Conservation (phyloP, 345 rosid genomes). For the Euphorbia peplus region DNA sequence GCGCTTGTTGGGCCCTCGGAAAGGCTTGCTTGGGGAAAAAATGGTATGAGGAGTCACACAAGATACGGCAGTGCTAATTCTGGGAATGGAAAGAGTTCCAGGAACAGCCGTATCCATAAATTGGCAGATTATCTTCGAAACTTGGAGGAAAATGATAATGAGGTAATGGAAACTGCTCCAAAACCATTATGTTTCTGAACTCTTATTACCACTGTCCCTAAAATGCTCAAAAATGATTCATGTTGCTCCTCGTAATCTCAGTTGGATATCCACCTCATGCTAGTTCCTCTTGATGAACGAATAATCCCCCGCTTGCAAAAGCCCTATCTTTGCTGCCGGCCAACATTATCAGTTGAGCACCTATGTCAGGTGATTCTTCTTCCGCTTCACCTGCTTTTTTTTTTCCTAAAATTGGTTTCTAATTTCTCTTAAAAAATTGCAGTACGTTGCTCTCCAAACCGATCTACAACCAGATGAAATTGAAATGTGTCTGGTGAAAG, state of each 20-base stretch:
- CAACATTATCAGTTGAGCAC: slow-evolving; percentile 63
- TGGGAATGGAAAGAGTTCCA: slow-evolving; percentile 36
- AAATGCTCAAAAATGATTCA: slow-evolving; percentile 11
- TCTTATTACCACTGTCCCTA: slow-evolving; percentile 2
- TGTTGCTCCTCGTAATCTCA: slow-evolving; percentile 28
- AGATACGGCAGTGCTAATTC: slow-evolving; percentile 39
- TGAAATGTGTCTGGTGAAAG: slow-evolving; percentile 54
- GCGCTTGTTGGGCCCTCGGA: slow-evolving; percentile 40
- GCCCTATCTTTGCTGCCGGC: slow-evolving; percentile 74
- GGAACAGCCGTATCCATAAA: slow-evolving; percentile 34
- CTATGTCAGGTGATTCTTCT: slow-evolving; percentile 73
- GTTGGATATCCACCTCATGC: slow-evolving; percentile 74
- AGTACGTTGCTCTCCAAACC: slow-evolving; percentile 74
- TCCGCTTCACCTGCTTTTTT: slow-evolving; percentile 8
- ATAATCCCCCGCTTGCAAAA: slow-evolving; percentile 56
- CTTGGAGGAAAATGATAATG: slow-evolving; percentile 36
- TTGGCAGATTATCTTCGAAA: slow-evolving; percentile 37
- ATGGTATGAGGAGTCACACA: slow-evolving; percentile 49
- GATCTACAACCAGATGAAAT: slow-evolving; percentile 64
- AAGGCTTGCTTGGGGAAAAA: slow-evolving; percentile 51
- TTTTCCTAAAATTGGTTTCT: slow-evolving; percentile 1
- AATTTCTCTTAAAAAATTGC: slow-evolving; percentile 16
- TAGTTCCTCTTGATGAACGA: slow-evolving; percentile 60
- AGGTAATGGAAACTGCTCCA: slow-evolving; percentile 31
- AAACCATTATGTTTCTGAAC: slow-evolving; percentile 11